A percentile compares a stretch with the other conserved stretches of the same genome.
Conservation (phyloP, 495 filamentous ascomycete species). For the Sporormia fimetaria region DNA sequence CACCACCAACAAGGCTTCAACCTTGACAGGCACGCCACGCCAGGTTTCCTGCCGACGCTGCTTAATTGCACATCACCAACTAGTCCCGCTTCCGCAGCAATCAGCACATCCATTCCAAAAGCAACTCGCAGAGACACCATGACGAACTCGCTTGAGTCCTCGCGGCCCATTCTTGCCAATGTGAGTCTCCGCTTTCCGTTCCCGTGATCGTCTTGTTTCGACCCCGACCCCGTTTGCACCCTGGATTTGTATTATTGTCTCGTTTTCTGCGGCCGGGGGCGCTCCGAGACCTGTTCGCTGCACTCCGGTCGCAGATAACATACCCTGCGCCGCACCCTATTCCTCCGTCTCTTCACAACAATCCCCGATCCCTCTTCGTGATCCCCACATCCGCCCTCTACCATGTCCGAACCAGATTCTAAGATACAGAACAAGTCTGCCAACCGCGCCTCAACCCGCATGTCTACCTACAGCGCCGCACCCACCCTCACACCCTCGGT, state of each 20-base stretch:
- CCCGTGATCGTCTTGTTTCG: not conserved
- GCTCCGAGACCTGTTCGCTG: not conserved
- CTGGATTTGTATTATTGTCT: too few species aligned
- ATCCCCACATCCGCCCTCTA: conserved; percentile 2
- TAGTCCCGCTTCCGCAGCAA: too few species aligned
- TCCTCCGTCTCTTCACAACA: conserved; percentile 2
- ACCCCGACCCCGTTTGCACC: too few species aligned
- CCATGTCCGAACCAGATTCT: conserved; percentile 3
- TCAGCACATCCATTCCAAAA: too few species aligned
- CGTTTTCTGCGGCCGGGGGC: not conserved
- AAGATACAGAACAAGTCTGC: conserved; percentile 11
- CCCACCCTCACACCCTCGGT: conserved; percentile 59
- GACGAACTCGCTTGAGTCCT: conserved; percentile 25
- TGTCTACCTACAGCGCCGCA: conserved; percentile 67
- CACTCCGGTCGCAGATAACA: conserved; percentile 5
- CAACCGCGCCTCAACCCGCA: conserved; percentile 58
- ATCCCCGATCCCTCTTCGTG: too few species aligned
- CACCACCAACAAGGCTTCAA: too few species aligned
- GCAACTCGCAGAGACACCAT: too few species aligned
- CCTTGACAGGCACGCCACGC: too few species aligned
- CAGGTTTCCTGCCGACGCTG: too few species aligned
- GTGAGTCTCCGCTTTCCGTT: conserved; percentile 12
- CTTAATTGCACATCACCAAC: too few species aligned
- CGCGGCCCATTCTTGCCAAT: conserved; percentile 24
- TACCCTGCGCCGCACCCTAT: not conserved